Evolutionary conservation across 345 rosid species (phyloP).

Genomic region (Hibiscus trionum): DNA sequence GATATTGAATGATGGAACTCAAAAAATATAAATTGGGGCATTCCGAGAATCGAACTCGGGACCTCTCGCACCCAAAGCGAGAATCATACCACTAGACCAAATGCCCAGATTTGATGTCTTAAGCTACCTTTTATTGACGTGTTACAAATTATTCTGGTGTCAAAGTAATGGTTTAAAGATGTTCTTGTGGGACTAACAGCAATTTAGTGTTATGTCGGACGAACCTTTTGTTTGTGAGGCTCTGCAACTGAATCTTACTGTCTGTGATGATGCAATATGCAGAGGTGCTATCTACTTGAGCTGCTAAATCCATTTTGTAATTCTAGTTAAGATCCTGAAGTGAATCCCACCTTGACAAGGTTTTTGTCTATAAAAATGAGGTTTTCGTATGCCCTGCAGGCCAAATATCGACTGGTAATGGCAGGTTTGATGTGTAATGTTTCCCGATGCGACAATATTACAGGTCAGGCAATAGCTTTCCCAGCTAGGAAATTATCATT

Average conservation of each 20-base stretch:
- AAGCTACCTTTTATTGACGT: too few species aligned
- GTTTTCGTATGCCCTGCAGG: background rate
- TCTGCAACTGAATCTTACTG: background rate
- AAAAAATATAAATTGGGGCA: slow-evolving; percentile 27
- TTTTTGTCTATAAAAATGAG: background rate
- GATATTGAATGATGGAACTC: too few species aligned
- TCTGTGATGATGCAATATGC: background rate
- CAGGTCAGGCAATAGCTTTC: background rate
- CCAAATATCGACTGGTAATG: background rate
- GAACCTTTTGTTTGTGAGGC: background rate
- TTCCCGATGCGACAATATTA: background rate
- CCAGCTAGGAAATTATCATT: too few species aligned
- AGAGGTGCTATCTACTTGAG: background rate
- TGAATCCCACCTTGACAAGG: background rate
- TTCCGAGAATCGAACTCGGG: slow-evolving; percentile 63
- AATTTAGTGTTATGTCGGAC: background rate
- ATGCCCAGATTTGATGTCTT: slow-evolving; percentile 19
- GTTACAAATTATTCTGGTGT: too few species aligned
- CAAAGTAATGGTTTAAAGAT: too few species aligned
- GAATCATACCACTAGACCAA: slow-evolving; percentile 87
- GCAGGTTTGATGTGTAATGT: background rate
- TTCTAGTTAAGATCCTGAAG: background rate
- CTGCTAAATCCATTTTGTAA: background rate
- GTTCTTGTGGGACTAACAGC: background rate
- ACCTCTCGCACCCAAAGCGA: slow-evolving; percentile 86